Evolutionary conservation across 2,329 filamentous ascomycete species (phyloP).

Genomic region (Stylonectria norvegica): DNA sequence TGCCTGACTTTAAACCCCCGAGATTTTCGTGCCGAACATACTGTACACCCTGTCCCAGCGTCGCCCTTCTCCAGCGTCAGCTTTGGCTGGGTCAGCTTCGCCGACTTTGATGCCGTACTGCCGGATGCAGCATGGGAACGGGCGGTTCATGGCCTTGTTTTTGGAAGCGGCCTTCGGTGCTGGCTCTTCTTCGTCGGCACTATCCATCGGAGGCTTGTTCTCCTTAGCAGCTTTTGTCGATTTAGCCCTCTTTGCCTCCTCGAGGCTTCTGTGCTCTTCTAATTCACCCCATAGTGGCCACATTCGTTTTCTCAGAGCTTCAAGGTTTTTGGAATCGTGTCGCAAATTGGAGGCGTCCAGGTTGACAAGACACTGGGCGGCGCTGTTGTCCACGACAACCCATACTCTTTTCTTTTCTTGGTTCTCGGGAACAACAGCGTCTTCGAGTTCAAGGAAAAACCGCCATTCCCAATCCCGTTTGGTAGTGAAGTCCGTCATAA

Average conservation of each 20-base stretch:
- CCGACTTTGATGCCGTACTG: constrained; percentile 62
- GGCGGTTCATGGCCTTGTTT: constrained; percentile 45
- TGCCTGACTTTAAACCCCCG: constrained; percentile 5
- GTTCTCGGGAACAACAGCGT: constrained; percentile 43
- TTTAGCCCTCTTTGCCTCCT: constrained; percentile 27
- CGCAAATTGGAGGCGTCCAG: constrained; percentile 55
- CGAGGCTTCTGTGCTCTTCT: constrained; percentile 61
- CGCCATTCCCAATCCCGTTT: constrained; percentile 70
- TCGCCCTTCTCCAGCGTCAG: constrained; percentile 42
- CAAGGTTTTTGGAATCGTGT: constrained; percentile 46
- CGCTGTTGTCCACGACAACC: constrained; percentile 61
- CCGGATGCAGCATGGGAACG: constrained; percentile 67
- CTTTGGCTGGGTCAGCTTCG: constrained; percentile 39
- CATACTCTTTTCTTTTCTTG: constrained; percentile 53
- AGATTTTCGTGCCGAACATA: constrained; percentile 62
- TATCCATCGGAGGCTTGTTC: constrained; percentile 38
- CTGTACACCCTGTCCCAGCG: constrained; percentile 63
- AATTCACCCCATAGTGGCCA: constrained; percentile 84
- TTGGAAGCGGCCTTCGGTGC: constrained; percentile 5
- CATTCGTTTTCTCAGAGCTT: constrained; percentile 62
- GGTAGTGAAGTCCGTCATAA: constrained; percentile 20
- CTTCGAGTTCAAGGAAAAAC: constrained; percentile 76
- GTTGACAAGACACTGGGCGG: constrained; percentile 46
- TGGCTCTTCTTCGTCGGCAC: constrained; percentile 30
- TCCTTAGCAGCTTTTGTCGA: constrained; percentile 24